Base-by-base conservation (phyloP, 306 rosid species). In the Pterocarpus santalinus region DNA sequence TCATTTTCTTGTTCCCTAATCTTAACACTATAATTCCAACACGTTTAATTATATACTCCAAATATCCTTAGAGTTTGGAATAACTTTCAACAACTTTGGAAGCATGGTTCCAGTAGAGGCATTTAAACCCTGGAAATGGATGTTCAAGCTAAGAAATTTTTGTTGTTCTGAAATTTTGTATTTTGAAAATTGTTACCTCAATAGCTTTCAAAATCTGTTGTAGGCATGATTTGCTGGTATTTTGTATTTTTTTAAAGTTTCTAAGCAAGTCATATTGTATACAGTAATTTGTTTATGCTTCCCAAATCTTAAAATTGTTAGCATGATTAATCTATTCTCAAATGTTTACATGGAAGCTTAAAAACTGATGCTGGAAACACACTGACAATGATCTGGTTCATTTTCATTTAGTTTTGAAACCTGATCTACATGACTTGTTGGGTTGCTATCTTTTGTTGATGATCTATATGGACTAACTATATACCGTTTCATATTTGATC, bases 401-500 rank as follows among this genome's bases (percentile, higher is more conserved):
- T 41, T 65, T 57, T 70, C n/a, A 43, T 22, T 22, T 43, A 56
- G 68, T 53, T 56, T 33, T 34, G 62, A 10, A 55, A 35, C 61
- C 53, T 70, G 76, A 49, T 72, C 64, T 69, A 39, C 52, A 15
- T 22, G 34, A 2, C 10, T 2, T 79, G 69, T 72, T 79, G 17
- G 22, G 53, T 34, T 77, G 73, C 49, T 73, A 12, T 76, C 52
- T 58, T 61, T 8, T 22, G 13, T 47, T 32, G 32, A 33, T 73
- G 14, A 58, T 14, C 12, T 51, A n/a, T 41, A 22, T 80, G 75
- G 73, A 72, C 78, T 73, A 72, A 75, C 58, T 41, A 36, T 30
- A 64, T 32, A 14, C 47, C 47, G 55, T 67, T 39, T 4, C 44
- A 58, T 69, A 16, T 81, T 71, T 85, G 64, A 86, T 83, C 90